Conservation (phyloP, 2,329 filamentous ascomycete genomes). For the Aspergillus tubingensis region DNA sequence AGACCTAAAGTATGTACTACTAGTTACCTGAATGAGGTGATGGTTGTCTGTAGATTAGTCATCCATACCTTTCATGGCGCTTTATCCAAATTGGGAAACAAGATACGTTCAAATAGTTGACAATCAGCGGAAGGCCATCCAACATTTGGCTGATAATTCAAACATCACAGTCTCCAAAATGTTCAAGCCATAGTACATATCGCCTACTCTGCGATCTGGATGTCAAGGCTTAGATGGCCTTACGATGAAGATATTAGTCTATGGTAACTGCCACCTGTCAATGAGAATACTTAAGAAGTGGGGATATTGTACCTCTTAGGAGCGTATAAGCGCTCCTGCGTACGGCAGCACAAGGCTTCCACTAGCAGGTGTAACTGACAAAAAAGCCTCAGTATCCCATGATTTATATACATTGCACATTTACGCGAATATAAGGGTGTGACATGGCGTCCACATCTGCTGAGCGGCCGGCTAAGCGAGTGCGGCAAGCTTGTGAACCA, state of each 20-base stretch:
- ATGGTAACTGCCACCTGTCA: not conserved
- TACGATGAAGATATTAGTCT: no score
- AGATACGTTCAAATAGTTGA: not conserved
- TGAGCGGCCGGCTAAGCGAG: slow-evolving; percentile 37
- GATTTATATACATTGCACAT: not conserved
- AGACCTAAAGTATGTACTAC: not conserved
- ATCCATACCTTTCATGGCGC: not conserved
- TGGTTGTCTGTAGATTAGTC: not conserved
- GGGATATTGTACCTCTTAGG: not conserved
- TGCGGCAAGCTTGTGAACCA: slow-evolving; percentile 46
- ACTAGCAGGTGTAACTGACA: not conserved
- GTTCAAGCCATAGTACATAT: not conserved
- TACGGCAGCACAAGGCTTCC: not conserved
- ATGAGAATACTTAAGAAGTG: not conserved
- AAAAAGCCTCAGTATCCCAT: not conserved
- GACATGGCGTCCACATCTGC: slow-evolving; percentile 10
- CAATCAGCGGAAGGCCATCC: not conserved
- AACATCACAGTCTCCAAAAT: not conserved
- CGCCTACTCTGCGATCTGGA: not conserved
- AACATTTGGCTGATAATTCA: not conserved
- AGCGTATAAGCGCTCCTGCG: not conserved
- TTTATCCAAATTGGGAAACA: not conserved
- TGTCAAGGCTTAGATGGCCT: not conserved
- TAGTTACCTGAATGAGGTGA: not conserved
- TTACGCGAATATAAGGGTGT: not conserved